phyloP scores from a whole-genome alignment of 371 early-diverging fungal species.

The Fennellomyces sp. region DNA sequence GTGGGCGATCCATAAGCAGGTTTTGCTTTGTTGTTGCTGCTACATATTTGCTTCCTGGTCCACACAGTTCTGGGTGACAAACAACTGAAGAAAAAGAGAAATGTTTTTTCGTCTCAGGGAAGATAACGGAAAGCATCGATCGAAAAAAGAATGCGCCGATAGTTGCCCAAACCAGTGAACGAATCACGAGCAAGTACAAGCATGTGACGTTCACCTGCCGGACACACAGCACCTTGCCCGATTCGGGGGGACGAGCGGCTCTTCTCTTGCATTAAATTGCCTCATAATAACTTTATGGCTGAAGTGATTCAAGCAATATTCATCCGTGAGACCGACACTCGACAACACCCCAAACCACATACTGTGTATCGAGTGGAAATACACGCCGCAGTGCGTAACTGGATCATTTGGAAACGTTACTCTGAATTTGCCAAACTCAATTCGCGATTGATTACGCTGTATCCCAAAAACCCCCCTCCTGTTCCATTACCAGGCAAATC shows the following conservation, averaged over 20 bases:
- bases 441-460: constrained; percentile 45
- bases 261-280: neutral
- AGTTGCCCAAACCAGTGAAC: too few relatives aligned
- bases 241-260: neutral
- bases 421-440: constrained; percentile 80
- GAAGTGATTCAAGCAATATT: constrained; percentile 73
- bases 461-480: constrained; percentile 67
- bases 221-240: neutral
- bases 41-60: too few relatives aligned
- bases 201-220: neutral
- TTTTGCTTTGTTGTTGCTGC: too few relatives aligned
- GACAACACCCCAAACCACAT: constrained; percentile 71
- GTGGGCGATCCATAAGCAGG: too few relatives aligned
- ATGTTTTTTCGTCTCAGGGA: too few relatives aligned
- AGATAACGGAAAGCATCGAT: too few relatives aligned
- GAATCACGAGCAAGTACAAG: neutral
- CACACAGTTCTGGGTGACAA: too few relatives aligned
- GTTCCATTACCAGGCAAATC: constrained; percentile 69
- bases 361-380: constrained; percentile 75
- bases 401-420: constrained; percentile 90
- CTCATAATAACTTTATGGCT: constrained; percentile 50
- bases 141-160: too few relatives aligned
- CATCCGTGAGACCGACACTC: constrained; percentile 64
- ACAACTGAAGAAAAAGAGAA: too few relatives aligned
- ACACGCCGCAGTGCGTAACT: constrained; percentile 82